phyloP scores from a whole-genome alignment of 2,329 filamentous ascomycete genomes.

The Apiospora pterosperma region DNA sequence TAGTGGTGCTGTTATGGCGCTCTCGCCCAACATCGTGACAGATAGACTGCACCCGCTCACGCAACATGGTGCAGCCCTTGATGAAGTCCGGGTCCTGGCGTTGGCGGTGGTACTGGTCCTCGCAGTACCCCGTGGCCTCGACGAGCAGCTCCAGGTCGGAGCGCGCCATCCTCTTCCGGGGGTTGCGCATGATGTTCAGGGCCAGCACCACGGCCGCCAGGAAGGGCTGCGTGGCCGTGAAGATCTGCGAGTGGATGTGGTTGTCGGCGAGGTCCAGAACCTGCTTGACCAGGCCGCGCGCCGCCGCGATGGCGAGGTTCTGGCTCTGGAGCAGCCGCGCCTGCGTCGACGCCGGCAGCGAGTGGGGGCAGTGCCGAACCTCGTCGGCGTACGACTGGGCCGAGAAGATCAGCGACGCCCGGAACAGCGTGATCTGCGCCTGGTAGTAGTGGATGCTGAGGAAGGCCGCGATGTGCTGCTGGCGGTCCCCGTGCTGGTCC shows the following conservation, averaged over 20 bases:
- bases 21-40: background rate
- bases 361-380: slow-evolving; percentile 2
- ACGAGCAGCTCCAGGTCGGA: slow-evolving; percentile 16
- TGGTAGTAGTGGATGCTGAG: slow-evolving; percentile 11
- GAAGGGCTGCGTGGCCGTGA: slow-evolving; percentile 13
- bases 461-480: slow-evolving; percentile 2
- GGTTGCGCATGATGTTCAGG: slow-evolving; percentile 15
- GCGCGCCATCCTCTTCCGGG: slow-evolving; percentile 14
- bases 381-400: slow-evolving; percentile 12
- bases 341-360: background rate
- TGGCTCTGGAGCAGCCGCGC: slow-evolving; percentile 1
- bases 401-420: slow-evolving; percentile 15
- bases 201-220: slow-evolving; percentile 16
- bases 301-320: slow-evolving; percentile 10
- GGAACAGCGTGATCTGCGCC: slow-evolving; percentile 15
- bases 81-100: background rate
- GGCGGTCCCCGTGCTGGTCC: background rate
- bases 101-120: slow-evolving; percentile 11
- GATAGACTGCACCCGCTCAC: background rate
- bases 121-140: slow-evolving; percentile 14
- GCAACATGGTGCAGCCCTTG: background rate
- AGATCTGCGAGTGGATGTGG: slow-evolving; percentile 7
- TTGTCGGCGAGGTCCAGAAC: slow-evolving; percentile 14
- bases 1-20: background rate
- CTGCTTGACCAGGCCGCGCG: slow-evolving; percentile 9